Percentiles rank a stretch among this genome's conserved stretches.
These are phyloP conservation scores for Gypsophila paniculata DNA, from an alignment of 179 eudicot genomes.

Conservation along the genomic window DNA sequence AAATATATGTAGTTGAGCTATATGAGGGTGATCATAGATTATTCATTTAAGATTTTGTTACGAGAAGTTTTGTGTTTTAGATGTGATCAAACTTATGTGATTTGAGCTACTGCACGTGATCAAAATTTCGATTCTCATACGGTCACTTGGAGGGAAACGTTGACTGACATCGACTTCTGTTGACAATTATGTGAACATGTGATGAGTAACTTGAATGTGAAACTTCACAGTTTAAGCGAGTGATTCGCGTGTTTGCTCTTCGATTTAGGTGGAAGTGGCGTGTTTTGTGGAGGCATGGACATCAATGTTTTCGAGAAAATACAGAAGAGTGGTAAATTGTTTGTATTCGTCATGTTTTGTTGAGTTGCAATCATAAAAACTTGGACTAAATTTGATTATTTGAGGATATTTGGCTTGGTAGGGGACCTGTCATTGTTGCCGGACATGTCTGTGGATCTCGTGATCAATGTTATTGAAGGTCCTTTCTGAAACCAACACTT, in stretches of 20 bases:
- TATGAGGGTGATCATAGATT: neutral
- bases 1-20: neutral
- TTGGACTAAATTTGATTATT: neutral
- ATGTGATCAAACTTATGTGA: neutral
- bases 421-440: slow-evolving; percentile 63
- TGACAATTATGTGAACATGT: neutral
- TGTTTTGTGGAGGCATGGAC: slow-evolving; percentile 84
- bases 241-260: slow-evolving; percentile 4
- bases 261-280: slow-evolving; percentile 53
- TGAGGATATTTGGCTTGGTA: slow-evolving; percentile 29
- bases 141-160: neutral
- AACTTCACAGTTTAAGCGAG: neutral
- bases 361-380: neutral
- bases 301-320: slow-evolving; percentile 65
- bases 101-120: neutral
- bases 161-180: neutral
- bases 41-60: neutral
- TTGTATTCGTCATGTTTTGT: neutral
- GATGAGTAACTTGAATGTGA: neutral
- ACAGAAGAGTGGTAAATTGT: slow-evolving; percentile 62
- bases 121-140: neutral
- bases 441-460: slow-evolving; percentile 59
- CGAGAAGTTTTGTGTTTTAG: neutral
- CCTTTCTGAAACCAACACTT: slow-evolving; percentile 8
- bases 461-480: slow-evolving; percentile 78